Evolutionary conservation across 306 rosid species (phyloP), one percentile per base, ranked within the genome.

Genomic region (Datisca glomerata): DNA sequence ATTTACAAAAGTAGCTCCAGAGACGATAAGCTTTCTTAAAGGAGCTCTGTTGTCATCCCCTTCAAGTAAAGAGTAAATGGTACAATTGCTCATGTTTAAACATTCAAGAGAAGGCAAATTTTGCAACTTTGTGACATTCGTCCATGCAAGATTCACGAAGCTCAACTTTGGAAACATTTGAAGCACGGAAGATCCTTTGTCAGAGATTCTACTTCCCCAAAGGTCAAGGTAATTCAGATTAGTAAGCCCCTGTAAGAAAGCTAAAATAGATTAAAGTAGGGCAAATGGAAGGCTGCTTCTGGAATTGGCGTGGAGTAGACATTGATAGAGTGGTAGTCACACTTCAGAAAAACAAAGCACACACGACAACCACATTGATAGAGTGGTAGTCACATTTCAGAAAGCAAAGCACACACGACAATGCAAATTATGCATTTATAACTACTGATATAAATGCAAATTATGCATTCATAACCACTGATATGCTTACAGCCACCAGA

Each of bases 131-230:
- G 91, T 61, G 41, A 80, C 80, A 32, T 42, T 63, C 19, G 97
- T 79, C 97, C 93, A 83, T 53, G 89, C 79, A 54, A 89, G 65
- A 72, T 72, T 89, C 51, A 89, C 66, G 76, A 63, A 70, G 56
- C 69, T 77, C 75, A 89, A 51, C 65, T 63, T 70, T 27, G 86
- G 72, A 56, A 83, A 80, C 38, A 17, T 48, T 53, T 38, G 78
- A 46, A 89, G 74, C 50, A 80, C 50, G 53, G 63, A 41, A 51
- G 79, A 76, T 50, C 95, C 91, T 24, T 60, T n/a, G 43, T 83
- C 73, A 36, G 97, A 71, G 69, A 89, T 60, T 55, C 70, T 41
- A 70, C 95, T 89, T 51, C 89, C 97, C 95, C 95, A 89, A 53
- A 89, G 67, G 59, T 83, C 95, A 54, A 89, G 81, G 66, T 74